Evolutionary conservation across 148 eudicot species (phyloP), one percentile per base, ranked within the genome.

Genomic region (Hydrangea macrophylla): DNA sequence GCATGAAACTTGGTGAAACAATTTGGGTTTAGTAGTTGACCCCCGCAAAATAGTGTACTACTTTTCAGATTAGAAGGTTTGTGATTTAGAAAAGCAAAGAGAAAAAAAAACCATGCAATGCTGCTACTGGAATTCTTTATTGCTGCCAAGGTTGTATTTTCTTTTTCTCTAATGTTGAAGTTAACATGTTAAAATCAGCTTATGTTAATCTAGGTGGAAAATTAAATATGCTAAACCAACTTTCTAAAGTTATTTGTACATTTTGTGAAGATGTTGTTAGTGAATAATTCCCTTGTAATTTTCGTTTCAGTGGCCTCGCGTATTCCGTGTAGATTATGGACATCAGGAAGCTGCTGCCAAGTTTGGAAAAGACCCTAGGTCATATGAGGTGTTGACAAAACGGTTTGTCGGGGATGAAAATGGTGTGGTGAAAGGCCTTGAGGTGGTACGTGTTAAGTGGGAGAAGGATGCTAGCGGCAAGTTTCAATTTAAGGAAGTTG

Each of bases 241-340:
- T n/a, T n/a, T n/a, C n/a, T n/a, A n/a, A n/a, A n/a, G n/a, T n/a
- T n/a, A n/a, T n/a, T n/a, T n/a, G n/a, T n/a, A n/a, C n/a, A n/a
- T n/a, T n/a, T n/a, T n/a, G n/a, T 54, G 23, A 31, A 27, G 23
- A 13, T 65, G 42, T 15, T 5, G 20, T 54, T 28, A 12, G 36
- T 37, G 9, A 55, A 58, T 53, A 67, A 30, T 40, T 42, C 37
- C 6, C 25, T 55, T 2, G 0, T 24, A 44, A 35, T 23, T 32
- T 40, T 67, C 42, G 20, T 27, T 65, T 78, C 84, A 94, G 99
- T 94, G 99, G 99, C 99, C 99, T 53, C 97, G 97, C 39, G 20
- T 94, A 54, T 94, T 94, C 93, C 90, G 99, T 23, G 88, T 94
- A 33, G 99, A 94, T 78, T 94, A 94, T 68, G 99, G 99, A 11